Evolutionary conservation across 1,284 basidiomycete genomes (phyloP).

Genomic region (Abortiporus biennis): DNA sequence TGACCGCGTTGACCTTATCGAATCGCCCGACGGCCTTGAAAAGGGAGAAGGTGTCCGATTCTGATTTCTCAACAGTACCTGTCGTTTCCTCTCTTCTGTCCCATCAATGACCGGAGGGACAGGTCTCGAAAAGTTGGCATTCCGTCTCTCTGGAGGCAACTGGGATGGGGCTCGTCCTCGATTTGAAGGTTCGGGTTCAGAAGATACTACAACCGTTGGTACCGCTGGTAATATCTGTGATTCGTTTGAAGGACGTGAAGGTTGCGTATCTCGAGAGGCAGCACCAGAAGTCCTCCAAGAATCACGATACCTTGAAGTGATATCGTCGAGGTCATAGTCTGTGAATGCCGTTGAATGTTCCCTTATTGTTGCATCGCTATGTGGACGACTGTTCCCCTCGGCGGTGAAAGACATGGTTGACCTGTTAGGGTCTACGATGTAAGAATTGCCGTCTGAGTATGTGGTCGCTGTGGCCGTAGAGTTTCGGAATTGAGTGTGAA

Average conservation of each 20-base stretch:
- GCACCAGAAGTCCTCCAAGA: slow-evolving; percentile 15
- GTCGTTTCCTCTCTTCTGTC: slow-evolving; percentile 49
- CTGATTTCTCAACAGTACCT: slow-evolving; percentile 56
- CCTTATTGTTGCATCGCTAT: background rate
- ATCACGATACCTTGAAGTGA: slow-evolving; percentile 21
- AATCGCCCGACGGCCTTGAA: too few species aligned
- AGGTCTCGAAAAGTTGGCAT: slow-evolving; percentile 27
- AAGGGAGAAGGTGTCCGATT: too few species aligned
- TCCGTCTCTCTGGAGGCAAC: slow-evolving; percentile 11
- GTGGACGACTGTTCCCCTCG: slow-evolving; percentile 3
- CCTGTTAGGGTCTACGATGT: slow-evolving; percentile 13
- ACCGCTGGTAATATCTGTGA: slow-evolving; percentile 37
- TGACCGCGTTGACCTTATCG: too few species aligned
- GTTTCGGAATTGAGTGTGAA: slow-evolving; percentile 57
- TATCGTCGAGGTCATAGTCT: slow-evolving; percentile 29
- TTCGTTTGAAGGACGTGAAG: slow-evolving; percentile 8
- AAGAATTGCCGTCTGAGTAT: slow-evolving; percentile 24
- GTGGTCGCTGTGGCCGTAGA: slow-evolving; percentile 46
- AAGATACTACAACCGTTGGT: slow-evolving; percentile 41
- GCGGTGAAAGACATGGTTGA: slow-evolving; percentile 7
- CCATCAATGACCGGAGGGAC: slow-evolving; percentile 35
- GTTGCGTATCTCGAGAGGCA: slow-evolving; percentile 8
- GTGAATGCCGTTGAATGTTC: slow-evolving; percentile 16
- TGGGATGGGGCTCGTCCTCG: slow-evolving; percentile 17
- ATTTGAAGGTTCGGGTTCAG: slow-evolving; percentile 9